Evolutionary conservation across 441 rosid species (phyloP), one percentile per base, ranked within the genome.

Genomic region (Pelargonium citronellum): DNA sequence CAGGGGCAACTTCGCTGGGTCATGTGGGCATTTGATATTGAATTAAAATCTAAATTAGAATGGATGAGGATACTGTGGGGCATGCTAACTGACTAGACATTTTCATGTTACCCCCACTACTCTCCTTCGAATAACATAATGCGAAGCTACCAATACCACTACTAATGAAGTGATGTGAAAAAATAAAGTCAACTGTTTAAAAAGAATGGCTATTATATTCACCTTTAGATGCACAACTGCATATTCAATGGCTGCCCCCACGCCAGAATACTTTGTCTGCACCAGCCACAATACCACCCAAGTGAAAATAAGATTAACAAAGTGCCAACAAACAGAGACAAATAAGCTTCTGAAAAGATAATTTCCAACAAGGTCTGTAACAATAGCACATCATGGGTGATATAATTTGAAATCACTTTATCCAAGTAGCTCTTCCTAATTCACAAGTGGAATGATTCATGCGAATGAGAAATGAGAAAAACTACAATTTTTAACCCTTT

Each of bases 211-310:
- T 17, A 16, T 7, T 17, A 55, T 16, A 17, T 15, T 55, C 61
- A 93, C 99, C 96, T 95, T 95, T 70, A 95, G 96, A 75, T 95
- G 96, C 87, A 90, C 72, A 74, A 95, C 97, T 60, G 96, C 99
- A 74, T 95, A 95, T 74, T 95, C 99, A 39, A 95, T 74, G 22
- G 99, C 97, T 37, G 99, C 64, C 68, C 99, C 99, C 70, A 79
- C 82, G 67, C 96, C 97, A 47, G 91, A 4, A 74, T 89, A 79
- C 62, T 73, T 87, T 34, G 4, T 55, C 61, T 55, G 61, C 61
- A 16, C 17, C 24, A 55, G 17, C 61, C 22, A 55, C 39, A 34
- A 34, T 34, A 34, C 39, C 39, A 34, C 39, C 39, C 39, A 34
- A 34, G 39, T 34, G 39, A 34, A 4, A 34, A 34, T 34, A 16